Base-by-base conservation (phyloP, 2,329 filamentous ascomycete genomes). In the Cercospora zeina region DNA sequence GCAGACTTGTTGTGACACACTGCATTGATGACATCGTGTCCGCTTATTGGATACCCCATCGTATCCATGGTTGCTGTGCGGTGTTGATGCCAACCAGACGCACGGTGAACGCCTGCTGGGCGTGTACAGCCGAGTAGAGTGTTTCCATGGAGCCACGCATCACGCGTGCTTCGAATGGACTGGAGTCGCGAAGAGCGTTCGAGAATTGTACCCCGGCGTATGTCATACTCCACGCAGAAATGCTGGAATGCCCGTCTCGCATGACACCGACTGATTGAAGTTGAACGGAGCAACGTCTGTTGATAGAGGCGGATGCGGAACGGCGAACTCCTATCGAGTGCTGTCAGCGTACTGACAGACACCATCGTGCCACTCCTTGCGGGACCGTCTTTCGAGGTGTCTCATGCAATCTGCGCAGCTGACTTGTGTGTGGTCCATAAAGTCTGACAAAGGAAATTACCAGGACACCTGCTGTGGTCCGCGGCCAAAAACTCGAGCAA, bases 1-100 rank as follows among this genome's bases (percentile, higher is more conserved):
- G 42, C 42, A 49, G 42, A 30, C 21, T 27, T 49, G 21, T 21
- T 49, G 42, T 49, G 42, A 49, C 42, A 49, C 42, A 49, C 24
- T 27, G 24, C 24, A 27, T 49, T 49, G 42, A 49, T 49, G 42
- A 49, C 42, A 49, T 49, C 21, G 42, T 49, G 14, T 19, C 42
- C 42, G 42, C 42, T 49, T 49, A 49, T 49, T 11, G 21, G 42
- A 49, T 49, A 27, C 19, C 11, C 42, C 21, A 27, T n/a, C 42
- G 21, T 49, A 49, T 49, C 42, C 21, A 13, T 13, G n/a, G 3
- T 30, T 27, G n/a, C 51, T 54, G 33, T 36, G n/a, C 24, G 24
- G 24, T 27, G 24, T 3, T 27, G 51, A 54, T 21, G 33, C 21
- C 51, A 54, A 36, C 51, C 51, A 54, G 16, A 54, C 51, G 16